Evolutionary conservation across 805 yeast species (phyloP), one percentile per base, ranked within the genome.

Genomic region (Starmerella riodocensis): DNA sequence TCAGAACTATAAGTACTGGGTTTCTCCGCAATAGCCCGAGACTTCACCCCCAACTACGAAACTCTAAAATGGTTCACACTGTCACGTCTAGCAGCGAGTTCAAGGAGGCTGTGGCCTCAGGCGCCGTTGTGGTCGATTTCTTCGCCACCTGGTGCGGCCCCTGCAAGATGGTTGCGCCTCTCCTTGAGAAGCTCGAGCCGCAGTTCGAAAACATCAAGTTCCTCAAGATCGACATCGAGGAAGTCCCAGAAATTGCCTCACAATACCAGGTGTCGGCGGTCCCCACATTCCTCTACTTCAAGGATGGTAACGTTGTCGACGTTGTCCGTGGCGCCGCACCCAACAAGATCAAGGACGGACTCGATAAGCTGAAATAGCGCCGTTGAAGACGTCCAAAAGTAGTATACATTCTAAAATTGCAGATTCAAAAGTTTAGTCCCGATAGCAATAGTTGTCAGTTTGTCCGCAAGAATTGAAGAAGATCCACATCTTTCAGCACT

Each of bases 131-230:
- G 53, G 83, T 91, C 52, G 97, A 91, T 69, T 91, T 88, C 69
- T 86, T 74, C 59, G 97, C 97, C 54, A 76, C 86, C 46, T 91
- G 97, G 96, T 88, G 98, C 65, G 96, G 96, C 53, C 97, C 98
- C 47, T 88, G 98, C 71, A 91, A 88, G 73, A 81, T 81, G 80
- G 80, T 86, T 64, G 83, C 95, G 43, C 97, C 97, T 56, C 67
- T 83, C 66, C 66, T 88, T 53, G 94, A 86, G 58, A 73, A 76
- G 61, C 59, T 59, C 52, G 54, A 62, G 48, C 59, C 58, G 34
- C 65, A 67, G 55, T 77, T 76, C 73, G 48, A 76, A 22, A 63
- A 66, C 39, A 83, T 78, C 53, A 72, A 69, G 53, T 88, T 91
- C 72, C 70, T 72, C 73, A 85, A 88, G 71, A 75, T 91, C 40